phyloP scores from a whole-genome alignment of 495 filamentous ascomycete species.

The Gamarada debralockiae region DNA sequence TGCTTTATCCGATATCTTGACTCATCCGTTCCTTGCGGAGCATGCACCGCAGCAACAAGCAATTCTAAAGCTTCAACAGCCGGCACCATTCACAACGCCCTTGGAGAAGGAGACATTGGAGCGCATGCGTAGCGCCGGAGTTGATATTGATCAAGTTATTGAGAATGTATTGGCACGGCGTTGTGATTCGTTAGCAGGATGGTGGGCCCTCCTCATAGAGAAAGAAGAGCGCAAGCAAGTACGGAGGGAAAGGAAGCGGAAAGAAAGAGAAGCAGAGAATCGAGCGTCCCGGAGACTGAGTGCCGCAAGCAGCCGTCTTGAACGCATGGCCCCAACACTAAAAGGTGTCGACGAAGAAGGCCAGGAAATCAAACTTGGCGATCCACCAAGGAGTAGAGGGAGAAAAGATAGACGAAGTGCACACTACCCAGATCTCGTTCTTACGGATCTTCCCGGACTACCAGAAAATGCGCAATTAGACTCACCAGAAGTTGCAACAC shows the following conservation, averaged over 20 bases:
- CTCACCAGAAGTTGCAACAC: conserved; percentile 35
- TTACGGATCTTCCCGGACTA: conserved; percentile 69
- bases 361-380: conserved; percentile 32
- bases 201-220: conserved; percentile 94
- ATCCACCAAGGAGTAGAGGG: conserved; percentile 55
- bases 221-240: conserved; percentile 91
- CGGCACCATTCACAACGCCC: conserved; percentile 79
- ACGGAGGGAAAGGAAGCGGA: conserved; percentile 79
- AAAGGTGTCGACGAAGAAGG: conserved; percentile 74
- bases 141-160: conserved; percentile 91
- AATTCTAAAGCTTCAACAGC: conserved; percentile 80
- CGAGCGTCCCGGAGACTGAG: conserved; percentile 79
- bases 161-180: conserved; percentile 87
- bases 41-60: conserved; percentile 85
- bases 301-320: conserved; percentile 78
- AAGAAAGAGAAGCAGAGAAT: conserved; percentile 76
- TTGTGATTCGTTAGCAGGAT: conserved; percentile 87
- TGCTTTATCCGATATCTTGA: conserved; percentile 79
- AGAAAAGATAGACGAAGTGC: conserved; percentile 47
- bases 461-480: conserved; percentile 49
- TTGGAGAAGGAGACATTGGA: conserved; percentile 89
- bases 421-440: conserved; percentile 42
- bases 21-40: conserved; percentile 85
- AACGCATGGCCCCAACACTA: conserved; percentile 69
- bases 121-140: conserved; percentile 91